A percentile compares a stretch with the other conserved stretches of the same genome.
These are phyloP conservation scores for Cenchrus purpureus DNA, from an alignment of 176 grass and related monocot genomes.

Conservation along the genomic window DNA sequence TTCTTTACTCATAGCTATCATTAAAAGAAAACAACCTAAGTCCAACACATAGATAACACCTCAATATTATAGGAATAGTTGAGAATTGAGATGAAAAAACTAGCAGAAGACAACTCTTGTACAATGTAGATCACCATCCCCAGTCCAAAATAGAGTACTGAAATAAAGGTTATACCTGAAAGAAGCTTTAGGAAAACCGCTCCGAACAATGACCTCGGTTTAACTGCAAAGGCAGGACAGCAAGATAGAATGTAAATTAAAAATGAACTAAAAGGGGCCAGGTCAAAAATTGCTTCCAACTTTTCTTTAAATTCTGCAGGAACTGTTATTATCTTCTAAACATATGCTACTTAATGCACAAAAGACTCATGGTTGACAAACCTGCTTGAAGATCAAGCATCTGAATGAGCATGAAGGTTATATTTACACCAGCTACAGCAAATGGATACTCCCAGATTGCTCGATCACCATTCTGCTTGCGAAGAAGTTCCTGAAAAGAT, in stretches of 20 bases:
- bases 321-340: conserved; percentile 29
- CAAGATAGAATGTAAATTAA: conserved; percentile 19
- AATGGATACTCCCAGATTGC: conserved; percentile 99
- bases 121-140: not conserved
- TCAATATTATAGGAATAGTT: not conserved
- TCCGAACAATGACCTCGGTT: conserved; percentile 85
- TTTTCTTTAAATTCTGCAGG: conserved; percentile 26
- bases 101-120: conserved; percentile 8
- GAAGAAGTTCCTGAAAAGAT: conserved; percentile 86
- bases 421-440: conserved; percentile 97
- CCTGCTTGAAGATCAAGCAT: conserved; percentile 98
- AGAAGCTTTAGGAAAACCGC: conserved; percentile 98
- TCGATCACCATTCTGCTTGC: conserved; percentile 87
- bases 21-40: conserved; percentile 27
- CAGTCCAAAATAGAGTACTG: conserved; percentile 21
- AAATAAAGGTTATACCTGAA: conserved; percentile 62
- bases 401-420: conserved; percentile 97
- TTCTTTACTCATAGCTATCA: conserved; percentile 3
- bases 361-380: conserved; percentile 34
- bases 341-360: conserved; percentile 1
- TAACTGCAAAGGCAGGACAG: conserved; percentile 58
- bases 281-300: not conserved
- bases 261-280: conserved; percentile 26
- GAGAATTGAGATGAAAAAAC: not conserved
- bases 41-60: conserved; percentile 10